These are phyloP conservation scores for Pyrenula massariospora DNA, from an alignment of 495 filamentous ascomycete species.

Conservation along the genomic window DNA sequence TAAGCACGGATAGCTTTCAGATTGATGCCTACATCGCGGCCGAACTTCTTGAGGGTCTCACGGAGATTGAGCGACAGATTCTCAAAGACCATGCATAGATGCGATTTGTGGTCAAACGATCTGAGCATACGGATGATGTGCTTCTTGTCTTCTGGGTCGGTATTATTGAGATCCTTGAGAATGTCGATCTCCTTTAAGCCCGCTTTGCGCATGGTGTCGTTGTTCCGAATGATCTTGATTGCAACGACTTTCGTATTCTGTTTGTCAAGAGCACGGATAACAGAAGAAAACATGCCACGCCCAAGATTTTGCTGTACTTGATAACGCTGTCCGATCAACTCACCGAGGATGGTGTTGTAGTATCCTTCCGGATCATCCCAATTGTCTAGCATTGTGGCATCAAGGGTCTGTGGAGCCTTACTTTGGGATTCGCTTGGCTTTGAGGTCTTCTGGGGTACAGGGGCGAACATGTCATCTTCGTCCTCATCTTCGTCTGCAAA, in stretches of 20 bases:
- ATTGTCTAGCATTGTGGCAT: slow-evolving; percentile 79
- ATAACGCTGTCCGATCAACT: slow-evolving; percentile 79
- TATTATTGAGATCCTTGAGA: slow-evolving; percentile 65
- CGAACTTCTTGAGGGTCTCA: slow-evolving; percentile 92
- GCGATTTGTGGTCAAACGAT: slow-evolving; percentile 85
- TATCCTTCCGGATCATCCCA: slow-evolving; percentile 93
- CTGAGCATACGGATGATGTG: slow-evolving; percentile 81
- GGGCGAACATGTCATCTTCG: slow-evolving; percentile 77
- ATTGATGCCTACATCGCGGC: slow-evolving; percentile 86
- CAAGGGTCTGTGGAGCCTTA: slow-evolving; percentile 48
- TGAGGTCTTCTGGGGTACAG: slow-evolving; percentile 21
- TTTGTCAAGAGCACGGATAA: slow-evolving; percentile 81
- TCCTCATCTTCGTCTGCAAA: slow-evolving; percentile 68
- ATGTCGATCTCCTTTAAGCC: slow-evolving; percentile 93
- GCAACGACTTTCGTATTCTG: slow-evolving; percentile 62
- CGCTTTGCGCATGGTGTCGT: slow-evolving; percentile 84
- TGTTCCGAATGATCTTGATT: slow-evolving; percentile 90
- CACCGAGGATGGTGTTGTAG: slow-evolving; percentile 82
- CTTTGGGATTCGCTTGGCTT: slow-evolving; percentile 4
- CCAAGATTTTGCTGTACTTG: slow-evolving; percentile 80
- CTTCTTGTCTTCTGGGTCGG: slow-evolving; percentile 84
- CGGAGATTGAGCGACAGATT: slow-evolving; percentile 86
- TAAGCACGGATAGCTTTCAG: slow-evolving; percentile 75
- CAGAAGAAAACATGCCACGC: slow-evolving; percentile 89
- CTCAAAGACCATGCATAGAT: slow-evolving; percentile 95